Evolutionary conservation across 805 yeast species (phyloP).

Genomic region (Ogataea paraovalis): DNA sequence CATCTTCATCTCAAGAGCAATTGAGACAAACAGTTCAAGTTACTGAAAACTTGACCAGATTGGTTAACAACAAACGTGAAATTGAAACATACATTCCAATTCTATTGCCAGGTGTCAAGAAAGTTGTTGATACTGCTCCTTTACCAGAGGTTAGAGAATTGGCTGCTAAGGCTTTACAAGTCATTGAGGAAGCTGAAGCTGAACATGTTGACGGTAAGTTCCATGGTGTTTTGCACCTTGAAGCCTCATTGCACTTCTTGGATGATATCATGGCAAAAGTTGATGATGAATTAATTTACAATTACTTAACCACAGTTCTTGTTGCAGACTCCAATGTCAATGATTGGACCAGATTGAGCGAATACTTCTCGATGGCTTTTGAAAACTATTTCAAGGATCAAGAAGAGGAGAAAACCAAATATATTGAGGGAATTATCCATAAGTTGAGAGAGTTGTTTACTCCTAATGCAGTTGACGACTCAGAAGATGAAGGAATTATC

Average conservation of each 20-base stretch:
- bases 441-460: slow-evolving; percentile 54
- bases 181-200: slow-evolving; percentile 74
- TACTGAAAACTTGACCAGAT: slow-evolving; percentile 90
- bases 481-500: slow-evolving; percentile 77
- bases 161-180: slow-evolving; percentile 81
- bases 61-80: slow-evolving; percentile 90
- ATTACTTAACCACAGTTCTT: slow-evolving; percentile 51
- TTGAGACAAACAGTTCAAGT: slow-evolving; percentile 95
- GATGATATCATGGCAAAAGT: slow-evolving; percentile 26
- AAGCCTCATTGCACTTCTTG: slow-evolving; percentile 47
- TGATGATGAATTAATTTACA: slow-evolving; percentile 36
- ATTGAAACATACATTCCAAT: slow-evolving; percentile 84
- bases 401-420: slow-evolving; percentile 33
- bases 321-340: slow-evolving; percentile 68
- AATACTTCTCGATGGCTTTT: slow-evolving; percentile 44
- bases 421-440: slow-evolving; percentile 42
- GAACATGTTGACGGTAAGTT: slow-evolving; percentile 66
- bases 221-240: slow-evolving; percentile 65
- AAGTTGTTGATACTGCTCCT: slow-evolving; percentile 85
- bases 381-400: slow-evolving; percentile 29
- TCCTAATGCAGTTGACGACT: slow-evolving; percentile 50
- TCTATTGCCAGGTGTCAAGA: slow-evolving; percentile 86
- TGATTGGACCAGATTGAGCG: slow-evolving; percentile 61
- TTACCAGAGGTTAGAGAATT: slow-evolving; percentile 94
- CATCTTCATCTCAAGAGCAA: slow-evolving; percentile 92